A percentile compares a stretch with the other conserved stretches of the same genome.
Evolutionary conservation across 805 yeast genomes (phyloP).

Genomic region (Starmerella lactis-condensi): DNA sequence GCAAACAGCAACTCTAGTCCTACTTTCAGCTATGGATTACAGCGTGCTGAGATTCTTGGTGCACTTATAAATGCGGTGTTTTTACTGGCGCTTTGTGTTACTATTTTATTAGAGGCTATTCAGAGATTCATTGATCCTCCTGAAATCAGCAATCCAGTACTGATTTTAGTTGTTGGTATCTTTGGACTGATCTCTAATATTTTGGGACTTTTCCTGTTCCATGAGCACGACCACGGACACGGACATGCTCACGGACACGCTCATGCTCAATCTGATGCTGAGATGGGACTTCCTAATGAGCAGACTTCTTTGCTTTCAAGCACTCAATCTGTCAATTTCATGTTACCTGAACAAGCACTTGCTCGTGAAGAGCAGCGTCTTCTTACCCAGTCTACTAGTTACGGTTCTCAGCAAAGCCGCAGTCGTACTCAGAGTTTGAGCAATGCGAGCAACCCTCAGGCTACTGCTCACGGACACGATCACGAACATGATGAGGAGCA

Average conservation of each 20-base stretch:
- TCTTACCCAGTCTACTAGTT: conserved; percentile 7
- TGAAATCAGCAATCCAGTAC: conserved; percentile 58
- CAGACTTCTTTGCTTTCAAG: conserved; percentile 6
- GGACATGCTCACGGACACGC: conserved; percentile 25
- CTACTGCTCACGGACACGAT: not conserved
- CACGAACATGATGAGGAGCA: not conserved
- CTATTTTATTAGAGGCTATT: conserved; percentile 80
- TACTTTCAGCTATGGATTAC: conserved; percentile 92
- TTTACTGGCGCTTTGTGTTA: conserved; percentile 73
- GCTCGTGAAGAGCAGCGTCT: conserved; percentile 16
- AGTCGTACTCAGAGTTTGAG: conserved; percentile 18
- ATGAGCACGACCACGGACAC: conserved; percentile 39
- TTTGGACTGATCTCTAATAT: conserved; percentile 71
- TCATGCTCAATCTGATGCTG: conserved; percentile 19
- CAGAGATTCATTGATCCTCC: conserved; percentile 76
- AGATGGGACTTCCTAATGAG: conserved; percentile 20
- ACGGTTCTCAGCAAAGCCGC: too few relatives aligned
- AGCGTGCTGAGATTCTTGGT: conserved; percentile 90
- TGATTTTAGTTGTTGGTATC: conserved; percentile 63
- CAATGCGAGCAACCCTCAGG: conserved; percentile 7
- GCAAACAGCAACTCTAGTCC: conserved; percentile 73
- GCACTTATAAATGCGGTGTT: conserved; percentile 90
- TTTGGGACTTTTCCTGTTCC: conserved; percentile 69
- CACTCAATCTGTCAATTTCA: conserved; percentile 2
- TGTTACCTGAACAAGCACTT: conserved; percentile 14